These are phyloP conservation scores for Stachybotrys chlorohalonatus DNA, from an alignment of 2,329 filamentous ascomycete genomes.

Conservation along the genomic window DNA sequence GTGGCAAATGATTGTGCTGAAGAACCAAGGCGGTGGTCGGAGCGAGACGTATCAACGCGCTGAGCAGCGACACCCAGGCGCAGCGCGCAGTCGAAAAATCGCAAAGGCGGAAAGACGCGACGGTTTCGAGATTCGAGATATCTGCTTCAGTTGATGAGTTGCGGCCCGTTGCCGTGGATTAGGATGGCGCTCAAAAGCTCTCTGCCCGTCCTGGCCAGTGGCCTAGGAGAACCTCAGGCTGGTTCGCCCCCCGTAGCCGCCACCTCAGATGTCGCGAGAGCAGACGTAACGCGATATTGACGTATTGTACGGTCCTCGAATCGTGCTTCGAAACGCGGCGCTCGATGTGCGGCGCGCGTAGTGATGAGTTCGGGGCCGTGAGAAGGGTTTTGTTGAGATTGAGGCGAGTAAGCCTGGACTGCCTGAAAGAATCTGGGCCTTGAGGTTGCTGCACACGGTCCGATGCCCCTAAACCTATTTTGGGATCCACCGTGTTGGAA, in stretches of 20 bases:
- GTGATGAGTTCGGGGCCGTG: slow-evolving; percentile 30
- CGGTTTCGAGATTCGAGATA: neutral
- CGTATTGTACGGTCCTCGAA: slow-evolving; percentile 20
- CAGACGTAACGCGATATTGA: slow-evolving; percentile 25
- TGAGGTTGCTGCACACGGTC: slow-evolving; percentile 23
- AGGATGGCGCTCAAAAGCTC: slow-evolving; percentile 32
- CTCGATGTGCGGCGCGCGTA: slow-evolving; percentile 45
- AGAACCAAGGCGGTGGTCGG: slow-evolving; percentile 1
- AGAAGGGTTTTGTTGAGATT: slow-evolving; percentile 35
- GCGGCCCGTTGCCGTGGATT: slow-evolving; percentile 18
- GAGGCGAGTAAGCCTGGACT: slow-evolving; percentile 28
- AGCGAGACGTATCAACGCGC: slow-evolving; percentile 7
- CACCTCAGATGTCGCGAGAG: slow-evolving; percentile 26
- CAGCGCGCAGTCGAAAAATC: slow-evolving; percentile 14
- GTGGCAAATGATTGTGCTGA: slow-evolving; percentile 11
- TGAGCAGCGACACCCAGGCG: slow-evolving; percentile 5
- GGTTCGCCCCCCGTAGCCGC: slow-evolving; percentile 34
- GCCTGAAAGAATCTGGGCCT: slow-evolving; percentile 35
- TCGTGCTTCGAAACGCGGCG: slow-evolving; percentile 21
- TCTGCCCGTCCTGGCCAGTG: slow-evolving; percentile 35
- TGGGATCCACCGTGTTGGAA: slow-evolving; percentile 6
- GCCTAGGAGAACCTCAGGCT: slow-evolving; percentile 38
- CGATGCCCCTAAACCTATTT: slow-evolving; percentile 11
- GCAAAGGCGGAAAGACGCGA: slow-evolving; percentile 5
- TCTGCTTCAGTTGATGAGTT: slow-evolving; percentile 19